Percentiles rank a stretch among this genome's conserved stretches.
These are phyloP conservation scores for Epichloe elymi DNA, from an alignment of 2,329 filamentous ascomycete species.

Conservation along the genomic window DNA sequence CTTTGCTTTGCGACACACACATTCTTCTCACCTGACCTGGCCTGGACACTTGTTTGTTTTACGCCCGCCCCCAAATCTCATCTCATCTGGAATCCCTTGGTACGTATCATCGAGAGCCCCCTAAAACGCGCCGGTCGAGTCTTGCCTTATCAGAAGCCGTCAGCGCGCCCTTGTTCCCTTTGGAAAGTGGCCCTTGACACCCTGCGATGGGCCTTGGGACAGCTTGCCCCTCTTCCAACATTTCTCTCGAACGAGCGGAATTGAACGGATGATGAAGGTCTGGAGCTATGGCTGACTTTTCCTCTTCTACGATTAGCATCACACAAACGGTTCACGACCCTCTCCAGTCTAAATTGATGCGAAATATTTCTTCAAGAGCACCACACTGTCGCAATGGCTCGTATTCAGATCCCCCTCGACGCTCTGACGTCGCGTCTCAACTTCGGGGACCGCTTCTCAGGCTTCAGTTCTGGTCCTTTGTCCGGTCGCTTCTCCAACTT, in stretches of 20 bases:
- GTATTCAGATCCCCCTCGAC: constrained; percentile 87
- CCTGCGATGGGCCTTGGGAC: not conserved
- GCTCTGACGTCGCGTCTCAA: constrained; percentile 84
- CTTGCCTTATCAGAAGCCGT: not conserved
- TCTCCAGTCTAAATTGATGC: not conserved
- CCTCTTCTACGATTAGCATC: not conserved
- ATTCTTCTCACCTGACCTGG: not conserved
- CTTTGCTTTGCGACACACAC: constrained; percentile 2
- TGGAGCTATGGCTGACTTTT: not conserved
- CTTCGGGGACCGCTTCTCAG: constrained; percentile 70
- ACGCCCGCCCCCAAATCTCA: not conserved
- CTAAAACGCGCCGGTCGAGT: not conserved
- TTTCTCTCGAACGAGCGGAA: not conserved
- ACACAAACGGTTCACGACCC: not conserved
- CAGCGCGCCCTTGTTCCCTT: not conserved
- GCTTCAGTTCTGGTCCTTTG: constrained; percentile 66
- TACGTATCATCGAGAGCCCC: not conserved
- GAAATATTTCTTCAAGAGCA: not conserved
- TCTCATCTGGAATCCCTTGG: not conserved
- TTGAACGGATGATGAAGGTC: not conserved
- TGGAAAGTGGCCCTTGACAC: not conserved
- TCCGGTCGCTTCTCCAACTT: constrained; percentile 82
- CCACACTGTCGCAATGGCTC: constrained; percentile 45
- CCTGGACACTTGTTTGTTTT: not conserved
- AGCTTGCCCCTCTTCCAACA: not conserved